Evolutionary conservation across 208 protist genomes (phyloP).

Genomic region (Leishmania turanica): DNA sequence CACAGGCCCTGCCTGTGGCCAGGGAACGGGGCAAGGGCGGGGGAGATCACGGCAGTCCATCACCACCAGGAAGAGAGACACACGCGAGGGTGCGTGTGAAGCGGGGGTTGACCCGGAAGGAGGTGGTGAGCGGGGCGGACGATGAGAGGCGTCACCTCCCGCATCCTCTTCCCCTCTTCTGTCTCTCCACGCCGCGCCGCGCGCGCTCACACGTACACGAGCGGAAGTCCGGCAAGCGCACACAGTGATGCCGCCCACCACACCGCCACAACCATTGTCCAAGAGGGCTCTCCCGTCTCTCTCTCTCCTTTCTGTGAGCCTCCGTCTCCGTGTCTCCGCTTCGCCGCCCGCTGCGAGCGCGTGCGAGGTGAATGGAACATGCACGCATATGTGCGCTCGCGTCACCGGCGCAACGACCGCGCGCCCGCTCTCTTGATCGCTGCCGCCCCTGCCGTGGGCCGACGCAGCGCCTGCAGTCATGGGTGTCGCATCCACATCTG

Average conservation of each 20-base stretch:
- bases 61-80: background rate
- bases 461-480: constrained; percentile 46
- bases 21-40: background rate
- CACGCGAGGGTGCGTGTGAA: no score
- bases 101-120: background rate
- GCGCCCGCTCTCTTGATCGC: background rate
- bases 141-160: background rate
- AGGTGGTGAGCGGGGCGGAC: background rate
- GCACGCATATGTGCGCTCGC: background rate
- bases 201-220: background rate
- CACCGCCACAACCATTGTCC: background rate
- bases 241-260: background rate
- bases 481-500: constrained; percentile 80
- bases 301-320: background rate
- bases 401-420: background rate
- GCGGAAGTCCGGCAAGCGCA: background rate
- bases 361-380: background rate
- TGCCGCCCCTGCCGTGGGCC: constrained; percentile 20
- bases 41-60: background rate
- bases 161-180: background rate
- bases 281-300: background rate
- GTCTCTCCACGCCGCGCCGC: background rate
- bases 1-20: background rate
- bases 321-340: background rate
- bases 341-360: background rate